phyloP scores from a whole-genome alignment of 371 early-diverging fungal species.

The Capniomyces stellatus region DNA sequence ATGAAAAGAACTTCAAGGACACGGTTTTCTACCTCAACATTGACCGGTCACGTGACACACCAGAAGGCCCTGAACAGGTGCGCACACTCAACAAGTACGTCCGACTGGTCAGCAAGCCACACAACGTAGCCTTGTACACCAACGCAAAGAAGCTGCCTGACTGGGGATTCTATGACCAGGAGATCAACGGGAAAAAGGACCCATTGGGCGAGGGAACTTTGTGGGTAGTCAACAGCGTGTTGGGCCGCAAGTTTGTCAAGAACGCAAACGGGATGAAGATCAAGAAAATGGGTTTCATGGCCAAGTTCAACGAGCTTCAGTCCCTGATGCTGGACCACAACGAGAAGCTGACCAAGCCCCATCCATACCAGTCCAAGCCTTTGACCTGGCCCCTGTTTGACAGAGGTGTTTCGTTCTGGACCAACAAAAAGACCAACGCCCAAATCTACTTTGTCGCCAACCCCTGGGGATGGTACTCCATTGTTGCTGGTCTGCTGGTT shows the following conservation, averaged over 20 bases:
- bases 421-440: constrained; percentile 32
- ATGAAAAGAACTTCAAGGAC: constrained; percentile 15
- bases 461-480: constrained; percentile 62
- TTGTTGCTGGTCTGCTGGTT: not conserved
- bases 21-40: constrained; percentile 20
- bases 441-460: constrained; percentile 97
- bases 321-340: constrained; percentile 79
- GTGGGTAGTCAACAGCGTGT: constrained; percentile 58
- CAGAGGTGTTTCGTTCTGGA: constrained; percentile 93
- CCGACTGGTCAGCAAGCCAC: constrained; percentile 56
- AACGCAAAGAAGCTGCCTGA: constrained; percentile 61
- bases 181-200: constrained; percentile 91
- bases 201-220: constrained; percentile 42
- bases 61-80: constrained; percentile 9
- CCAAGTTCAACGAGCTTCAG: constrained; percentile 82
- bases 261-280: constrained; percentile 22
- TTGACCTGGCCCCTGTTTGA: constrained; percentile 77
- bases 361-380: constrained; percentile 78
- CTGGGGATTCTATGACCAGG: constrained; percentile 91
- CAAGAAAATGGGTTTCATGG: constrained; percentile 36
- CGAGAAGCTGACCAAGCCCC: constrained; percentile 67
- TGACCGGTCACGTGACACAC: constrained; percentile 11
- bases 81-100: constrained; percentile 40
- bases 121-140: constrained; percentile 64
- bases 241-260: constrained; percentile 33